Evolutionary conservation across 2,329 filamentous ascomycete species (phyloP).

Genomic region (Curvularia lunata): DNA sequence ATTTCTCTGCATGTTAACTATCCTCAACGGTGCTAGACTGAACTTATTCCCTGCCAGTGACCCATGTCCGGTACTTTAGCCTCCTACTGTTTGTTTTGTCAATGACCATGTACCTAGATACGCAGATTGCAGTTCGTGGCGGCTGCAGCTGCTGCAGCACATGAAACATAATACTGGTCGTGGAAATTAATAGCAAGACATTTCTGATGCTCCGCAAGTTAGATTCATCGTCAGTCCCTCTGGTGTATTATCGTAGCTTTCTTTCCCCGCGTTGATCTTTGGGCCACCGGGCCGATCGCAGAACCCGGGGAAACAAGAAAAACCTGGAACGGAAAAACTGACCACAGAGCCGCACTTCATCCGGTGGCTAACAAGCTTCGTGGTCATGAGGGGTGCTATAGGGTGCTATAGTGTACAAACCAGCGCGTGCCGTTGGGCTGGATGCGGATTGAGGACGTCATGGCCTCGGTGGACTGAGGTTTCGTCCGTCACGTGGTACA

Average conservation of each 20-base stretch:
- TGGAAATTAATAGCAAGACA: not conserved
- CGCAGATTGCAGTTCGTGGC: not conserved
- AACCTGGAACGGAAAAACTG: not conserved
- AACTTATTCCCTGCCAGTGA: not conserved
- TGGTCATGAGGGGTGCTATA: not conserved
- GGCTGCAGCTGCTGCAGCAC: not conserved
- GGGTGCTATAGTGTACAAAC: too few species aligned
- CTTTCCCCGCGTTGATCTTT: not conserved
- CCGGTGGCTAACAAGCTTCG: constrained; percentile 3
- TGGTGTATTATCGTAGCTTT: not conserved
- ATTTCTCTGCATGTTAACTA: not conserved
- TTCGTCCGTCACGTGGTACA: too few species aligned
- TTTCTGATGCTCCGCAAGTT: not conserved
- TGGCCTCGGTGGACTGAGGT: not conserved
- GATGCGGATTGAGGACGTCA: not conserved
- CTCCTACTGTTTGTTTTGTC: not conserved
- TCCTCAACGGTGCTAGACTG: not conserved
- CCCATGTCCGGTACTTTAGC: not conserved
- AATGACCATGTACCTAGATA: not conserved
- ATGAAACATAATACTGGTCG: not conserved
- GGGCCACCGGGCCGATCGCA: constrained; percentile 7
- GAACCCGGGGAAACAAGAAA: constrained; percentile 1
- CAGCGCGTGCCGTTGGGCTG: not conserved
- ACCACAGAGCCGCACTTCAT: constrained; percentile 6
- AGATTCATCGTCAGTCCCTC: not conserved